Conservation (phyloP, 2,329 filamentous ascomycete genomes). For the Fusarium denticulatum region DNA sequence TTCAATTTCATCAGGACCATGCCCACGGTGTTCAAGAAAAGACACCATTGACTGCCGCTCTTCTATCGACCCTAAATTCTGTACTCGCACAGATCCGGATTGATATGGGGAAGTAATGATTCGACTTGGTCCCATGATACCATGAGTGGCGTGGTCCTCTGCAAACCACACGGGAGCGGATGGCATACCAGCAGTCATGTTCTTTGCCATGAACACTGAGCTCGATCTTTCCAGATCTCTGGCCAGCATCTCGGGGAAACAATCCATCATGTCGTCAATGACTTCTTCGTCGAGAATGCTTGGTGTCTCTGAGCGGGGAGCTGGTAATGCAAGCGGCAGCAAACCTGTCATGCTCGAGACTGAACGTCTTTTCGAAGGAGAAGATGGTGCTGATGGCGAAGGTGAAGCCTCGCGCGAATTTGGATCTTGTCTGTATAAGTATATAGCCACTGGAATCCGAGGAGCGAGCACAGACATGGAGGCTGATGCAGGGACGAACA, state of each 20-base stretch:
- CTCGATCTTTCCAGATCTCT: slow-evolving; percentile 62
- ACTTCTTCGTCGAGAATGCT: slow-evolving; percentile 38
- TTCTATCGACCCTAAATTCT: slow-evolving; percentile 49
- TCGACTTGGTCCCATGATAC: slow-evolving; percentile 29
- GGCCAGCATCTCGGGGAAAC: slow-evolving; percentile 66
- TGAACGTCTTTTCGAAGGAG: slow-evolving; percentile 45
- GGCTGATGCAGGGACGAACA: slow-evolving; percentile 2
- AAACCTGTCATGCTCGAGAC: slow-evolving; percentile 54
- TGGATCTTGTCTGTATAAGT: slow-evolving; percentile 40
- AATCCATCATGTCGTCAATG: slow-evolving; percentile 50
- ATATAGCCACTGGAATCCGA: slow-evolving; percentile 38
- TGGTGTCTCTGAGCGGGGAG: slow-evolving; percentile 39
- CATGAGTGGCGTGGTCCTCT: slow-evolving; percentile 34
- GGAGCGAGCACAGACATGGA: slow-evolving; percentile 30
- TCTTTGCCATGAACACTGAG: slow-evolving; percentile 59
- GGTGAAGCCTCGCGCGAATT: slow-evolving; percentile 2
- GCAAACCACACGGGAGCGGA: slow-evolving; percentile 48
- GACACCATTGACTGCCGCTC: slow-evolving; percentile 51
- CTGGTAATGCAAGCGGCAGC: slow-evolving; percentile 50
- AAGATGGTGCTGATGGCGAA: slow-evolving; percentile 29
- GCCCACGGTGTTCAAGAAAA: slow-evolving; percentile 43
- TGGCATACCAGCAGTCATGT: slow-evolving; percentile 63
- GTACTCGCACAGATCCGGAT: slow-evolving; percentile 45
- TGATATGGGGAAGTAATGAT: slow-evolving; percentile 43
- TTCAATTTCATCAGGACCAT: slow-evolving; percentile 33